Evolutionary conservation across 1,139 yeast species (phyloP).

Genomic region (Taphrina pruni): DNA sequence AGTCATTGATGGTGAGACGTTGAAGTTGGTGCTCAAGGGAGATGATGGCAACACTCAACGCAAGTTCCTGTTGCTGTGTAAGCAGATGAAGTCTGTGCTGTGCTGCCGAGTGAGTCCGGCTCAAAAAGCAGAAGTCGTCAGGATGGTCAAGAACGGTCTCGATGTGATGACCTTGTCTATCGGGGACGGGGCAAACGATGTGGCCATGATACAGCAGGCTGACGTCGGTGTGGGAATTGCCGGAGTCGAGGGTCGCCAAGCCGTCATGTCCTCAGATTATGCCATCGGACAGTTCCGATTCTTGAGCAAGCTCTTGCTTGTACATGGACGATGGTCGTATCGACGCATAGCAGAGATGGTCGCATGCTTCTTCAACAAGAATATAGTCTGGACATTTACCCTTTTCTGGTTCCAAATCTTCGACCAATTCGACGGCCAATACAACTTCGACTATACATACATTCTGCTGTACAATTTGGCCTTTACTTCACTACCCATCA

Average conservation of each 20-base stretch:
- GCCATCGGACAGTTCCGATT: constrained; percentile 95
- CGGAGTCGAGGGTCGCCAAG: constrained; percentile 98
- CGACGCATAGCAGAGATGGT: constrained; percentile 91
- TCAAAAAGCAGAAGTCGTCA: constrained; percentile 95
- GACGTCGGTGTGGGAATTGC: constrained; percentile 98
- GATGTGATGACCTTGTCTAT: constrained; percentile 89
- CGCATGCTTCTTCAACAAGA: constrained; percentile 90
- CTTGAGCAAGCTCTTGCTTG: constrained; percentile 74
- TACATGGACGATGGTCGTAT: constrained; percentile 97
- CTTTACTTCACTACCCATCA: constrained; percentile 91
- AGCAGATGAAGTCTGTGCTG: constrained; percentile 88
- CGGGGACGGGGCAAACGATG: constrained; percentile 93
- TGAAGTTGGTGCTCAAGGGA: constrained; percentile 70
- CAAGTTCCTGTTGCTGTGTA: constrained; percentile 82
- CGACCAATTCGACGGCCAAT: constrained; percentile 86
- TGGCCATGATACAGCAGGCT: constrained; percentile 98
- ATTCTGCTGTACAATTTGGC: constrained; percentile 93
- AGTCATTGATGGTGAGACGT: constrained; percentile 90
- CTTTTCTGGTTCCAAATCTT: constrained; percentile 92
- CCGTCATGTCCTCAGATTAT: constrained; percentile 96
- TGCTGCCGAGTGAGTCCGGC: constrained; percentile 98
- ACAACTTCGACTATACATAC: constrained; percentile 81
- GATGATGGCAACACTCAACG: constrained; percentile 58
- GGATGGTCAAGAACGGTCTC: constrained; percentile 77
- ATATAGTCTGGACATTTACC: constrained; percentile 84